phyloP scores from a whole-genome alignment of 78 protist species.

The Paratrimastix pyriformis region DNA sequence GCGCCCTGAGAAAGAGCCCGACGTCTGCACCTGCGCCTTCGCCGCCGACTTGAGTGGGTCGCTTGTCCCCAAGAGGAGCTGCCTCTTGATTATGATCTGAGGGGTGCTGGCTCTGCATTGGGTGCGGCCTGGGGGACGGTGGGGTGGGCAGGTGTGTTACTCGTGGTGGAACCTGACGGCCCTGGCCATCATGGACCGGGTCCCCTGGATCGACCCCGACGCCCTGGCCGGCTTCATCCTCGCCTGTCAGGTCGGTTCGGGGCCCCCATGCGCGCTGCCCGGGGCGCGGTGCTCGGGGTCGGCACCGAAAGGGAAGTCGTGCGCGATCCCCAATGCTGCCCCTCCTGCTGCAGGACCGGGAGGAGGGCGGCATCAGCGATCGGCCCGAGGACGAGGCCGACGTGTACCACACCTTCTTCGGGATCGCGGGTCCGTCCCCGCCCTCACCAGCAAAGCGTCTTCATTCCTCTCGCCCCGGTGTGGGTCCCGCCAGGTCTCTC shows the following conservation, averaged over 20 bases:
- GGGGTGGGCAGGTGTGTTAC: conserved; percentile 64
- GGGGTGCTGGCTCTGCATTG: too few species aligned
- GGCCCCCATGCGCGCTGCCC: too few species aligned
- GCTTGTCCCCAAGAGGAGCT: too few species aligned
- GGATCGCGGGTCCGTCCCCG: conserved; percentile 91
- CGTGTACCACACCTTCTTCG: conserved; percentile 98
- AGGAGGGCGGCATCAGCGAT: conserved; percentile 93
- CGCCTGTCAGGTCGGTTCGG: conserved; percentile 74
- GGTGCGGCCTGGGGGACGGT: too few species aligned
- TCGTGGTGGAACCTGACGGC: conserved; percentile 98
- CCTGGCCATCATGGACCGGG: conserved; percentile 55
- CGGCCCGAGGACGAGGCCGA: conserved; percentile 90
- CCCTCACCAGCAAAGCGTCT: too few species aligned
- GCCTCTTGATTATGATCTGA: too few species aligned
- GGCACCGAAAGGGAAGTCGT: too few species aligned
- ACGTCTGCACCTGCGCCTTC: conserved; percentile 62
- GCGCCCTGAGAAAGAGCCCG: conserved; percentile 95
- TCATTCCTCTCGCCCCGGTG: too few species aligned
- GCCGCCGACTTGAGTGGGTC: too few species aligned
- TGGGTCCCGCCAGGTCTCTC: too few species aligned
- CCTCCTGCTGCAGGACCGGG: conserved; percentile 55
- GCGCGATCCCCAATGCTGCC: not conserved
- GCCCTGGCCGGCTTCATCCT: conserved; percentile 65
- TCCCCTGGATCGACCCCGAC: conserved; percentile 77
- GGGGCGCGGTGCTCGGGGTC: too few species aligned